These are phyloP conservation scores for Fusarium incarnatum DNA, from an alignment of 2,329 filamentous ascomycete genomes.

Conservation along the genomic window DNA sequence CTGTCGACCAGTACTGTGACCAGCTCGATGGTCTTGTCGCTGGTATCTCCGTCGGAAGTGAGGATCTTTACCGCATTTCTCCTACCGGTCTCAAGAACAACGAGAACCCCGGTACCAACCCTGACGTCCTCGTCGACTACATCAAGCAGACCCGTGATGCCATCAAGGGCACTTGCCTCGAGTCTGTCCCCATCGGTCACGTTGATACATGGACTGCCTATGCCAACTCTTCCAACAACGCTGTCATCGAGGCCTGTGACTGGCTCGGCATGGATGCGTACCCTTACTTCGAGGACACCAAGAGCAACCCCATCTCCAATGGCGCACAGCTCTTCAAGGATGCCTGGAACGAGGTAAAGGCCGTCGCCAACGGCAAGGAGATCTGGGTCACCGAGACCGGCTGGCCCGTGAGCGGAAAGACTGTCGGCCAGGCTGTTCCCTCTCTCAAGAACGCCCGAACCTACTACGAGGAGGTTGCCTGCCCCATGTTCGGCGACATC, in stretches of 20 bases:
- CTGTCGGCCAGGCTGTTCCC: slow-evolving; percentile 71
- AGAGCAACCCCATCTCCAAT: slow-evolving; percentile 72
- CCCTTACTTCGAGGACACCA: slow-evolving; percentile 82
- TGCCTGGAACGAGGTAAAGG: slow-evolving; percentile 70
- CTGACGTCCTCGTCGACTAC: slow-evolving; percentile 73
- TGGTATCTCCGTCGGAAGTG: slow-evolving; percentile 86
- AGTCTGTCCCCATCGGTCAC: slow-evolving; percentile 75
- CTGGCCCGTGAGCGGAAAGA: slow-evolving; percentile 80
- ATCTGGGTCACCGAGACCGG: slow-evolving; percentile 93
- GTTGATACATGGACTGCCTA: slow-evolving; percentile 91
- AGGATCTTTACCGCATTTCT: slow-evolving; percentile 86
- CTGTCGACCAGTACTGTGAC: slow-evolving; percentile 75
- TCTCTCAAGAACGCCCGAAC: slow-evolving; percentile 75
- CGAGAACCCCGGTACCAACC: slow-evolving; percentile 71
- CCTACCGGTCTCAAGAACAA: slow-evolving; percentile 73
- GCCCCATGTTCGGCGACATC: slow-evolving; percentile 71
- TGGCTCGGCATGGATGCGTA: slow-evolving; percentile 89
- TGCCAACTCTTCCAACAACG: slow-evolving; percentile 77
- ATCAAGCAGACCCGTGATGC: slow-evolving; percentile 74
- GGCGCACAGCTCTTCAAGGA: slow-evolving; percentile 75
- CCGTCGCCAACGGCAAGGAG: slow-evolving; percentile 71
- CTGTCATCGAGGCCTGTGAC: slow-evolving; percentile 76
- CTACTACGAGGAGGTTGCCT: slow-evolving; percentile 86
- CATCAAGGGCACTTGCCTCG: slow-evolving; percentile 71
- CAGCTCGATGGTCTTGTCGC: slow-evolving; percentile 75